Base-by-base conservation (phyloP, 106 monocot genomes). In the Dioscorea alata region DNA sequence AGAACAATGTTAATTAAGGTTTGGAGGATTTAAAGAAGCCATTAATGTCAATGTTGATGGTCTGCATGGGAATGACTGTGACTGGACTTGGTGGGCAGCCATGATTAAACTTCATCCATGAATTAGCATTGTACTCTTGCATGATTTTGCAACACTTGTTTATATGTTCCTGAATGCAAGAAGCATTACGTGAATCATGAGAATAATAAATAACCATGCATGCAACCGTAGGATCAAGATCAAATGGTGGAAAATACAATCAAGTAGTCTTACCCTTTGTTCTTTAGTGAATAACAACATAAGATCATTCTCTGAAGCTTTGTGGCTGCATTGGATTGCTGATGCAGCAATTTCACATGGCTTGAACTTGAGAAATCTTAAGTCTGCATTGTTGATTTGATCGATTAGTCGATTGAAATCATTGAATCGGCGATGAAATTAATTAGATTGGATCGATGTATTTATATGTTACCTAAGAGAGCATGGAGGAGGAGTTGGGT, bases 401-500 rank as follows among this genome's bases (percentile, higher is more conserved):
- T 18, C 19, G 54, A 54, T 16, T 2, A 54, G 54, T 13, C 2
- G 2, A 15, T 54, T 18, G 54, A 54, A 14, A 19, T 18, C 19
- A 8, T 42, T n/a, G n/a, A n/a, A n/a, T n/a, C n/a, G n/a, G 3
- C 28, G 28, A 28, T 28, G 28, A 28, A 28, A 3, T 28, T 1
- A 1, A 28, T 28, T 28, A 1, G 28, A 28, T 1, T 28, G 28
- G 28, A 28, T 28, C 28, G 28, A 28, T 28, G 28, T 28, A 28
- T 28, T 28, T 28, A 28, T 28, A 28, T 28, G 3, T 33, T 82
- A 86, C 86, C 83, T 34, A 61, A 57, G 8, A 87, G 83, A 48
- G 80, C 49, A 32, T 51, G 74, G 23, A 80, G 10, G 48, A 87
- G 74, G 68, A 87, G 69, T 21, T 73, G 64, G 22, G 79, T 68